phyloP scores from a whole-genome alignment of 495 filamentous ascomycete species.

The Delitschia confertaspora region DNA sequence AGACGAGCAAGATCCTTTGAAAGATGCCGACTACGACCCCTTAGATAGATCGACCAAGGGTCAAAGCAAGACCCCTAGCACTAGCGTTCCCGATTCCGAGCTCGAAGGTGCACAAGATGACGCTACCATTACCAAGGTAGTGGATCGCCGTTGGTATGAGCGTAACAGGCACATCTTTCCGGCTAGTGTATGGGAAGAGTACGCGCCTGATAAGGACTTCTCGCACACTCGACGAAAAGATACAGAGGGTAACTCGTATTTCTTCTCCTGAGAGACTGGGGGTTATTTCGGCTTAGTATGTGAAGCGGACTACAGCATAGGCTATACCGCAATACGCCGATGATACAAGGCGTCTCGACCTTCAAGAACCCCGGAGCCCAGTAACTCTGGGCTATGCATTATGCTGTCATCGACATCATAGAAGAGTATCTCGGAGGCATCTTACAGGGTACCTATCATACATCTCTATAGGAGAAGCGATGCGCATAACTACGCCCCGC shows the following conservation, averaged over 20 bases:
- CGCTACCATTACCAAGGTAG: slow-evolving; percentile 80
- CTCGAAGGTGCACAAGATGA: slow-evolving; percentile 77
- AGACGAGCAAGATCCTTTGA: slow-evolving; percentile 3
- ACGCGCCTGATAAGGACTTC: slow-evolving; percentile 83
- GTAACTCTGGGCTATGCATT: too few relatives aligned
- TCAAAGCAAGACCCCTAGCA: slow-evolving; percentile 27
- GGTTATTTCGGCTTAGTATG: too few relatives aligned
- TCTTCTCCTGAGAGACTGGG: slow-evolving; percentile 71
- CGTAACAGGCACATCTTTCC: slow-evolving; percentile 96
- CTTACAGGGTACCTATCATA: too few relatives aligned
- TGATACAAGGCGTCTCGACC: too few relatives aligned
- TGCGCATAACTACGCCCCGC: too few relatives aligned
- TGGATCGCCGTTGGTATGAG: slow-evolving; percentile 94
- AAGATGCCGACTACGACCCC: slow-evolving; percentile 35
- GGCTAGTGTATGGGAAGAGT: slow-evolving; percentile 90
- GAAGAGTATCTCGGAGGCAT: too few relatives aligned
- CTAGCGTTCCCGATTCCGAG: slow-evolving; percentile 28
- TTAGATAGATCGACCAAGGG: slow-evolving; percentile 40
- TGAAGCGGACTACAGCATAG: too few relatives aligned
- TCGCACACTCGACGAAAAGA: slow-evolving; percentile 71
- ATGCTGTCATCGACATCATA: too few relatives aligned
- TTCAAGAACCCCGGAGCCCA: too few relatives aligned
- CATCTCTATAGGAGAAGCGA: too few relatives aligned
- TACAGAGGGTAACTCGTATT: slow-evolving; percentile 82
- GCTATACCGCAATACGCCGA: too few relatives aligned